Percentiles rank a stretch among this genome's conserved stretches.
These are phyloP conservation scores for Syzygium aqueum DNA, from an alignment of 345 rosid species.

Conservation along the genomic window DNA sequence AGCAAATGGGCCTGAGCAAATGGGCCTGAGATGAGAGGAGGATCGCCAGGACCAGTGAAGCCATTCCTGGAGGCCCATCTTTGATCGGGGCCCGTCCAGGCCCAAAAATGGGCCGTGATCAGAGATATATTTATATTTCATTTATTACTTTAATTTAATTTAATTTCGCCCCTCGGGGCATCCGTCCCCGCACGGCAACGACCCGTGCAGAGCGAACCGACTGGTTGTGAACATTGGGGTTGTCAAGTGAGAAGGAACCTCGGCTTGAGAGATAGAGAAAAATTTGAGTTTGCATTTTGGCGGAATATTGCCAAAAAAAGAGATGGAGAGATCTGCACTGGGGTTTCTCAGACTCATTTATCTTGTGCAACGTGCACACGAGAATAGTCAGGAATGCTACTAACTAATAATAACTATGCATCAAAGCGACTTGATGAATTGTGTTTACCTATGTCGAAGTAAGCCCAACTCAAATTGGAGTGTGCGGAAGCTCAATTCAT, in stretches of 20 bases:
- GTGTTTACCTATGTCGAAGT: neutral
- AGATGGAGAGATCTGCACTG: fast-evolving
- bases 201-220: fast-evolving
- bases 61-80: neutral
- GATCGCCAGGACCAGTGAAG: neutral
- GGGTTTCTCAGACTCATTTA: neutral
- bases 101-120: neutral
- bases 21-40: neutral
- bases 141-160: neutral
- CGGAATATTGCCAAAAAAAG: neutral
- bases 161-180: neutral
- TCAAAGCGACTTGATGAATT: neutral
- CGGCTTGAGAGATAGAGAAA: fast-evolving
- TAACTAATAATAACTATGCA: no score
- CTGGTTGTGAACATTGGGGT: neutral
- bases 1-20: neutral
- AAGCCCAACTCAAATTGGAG: fast-evolving
- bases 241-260: neutral
- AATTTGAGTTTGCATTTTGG: neutral
- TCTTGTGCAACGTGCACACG: neutral
- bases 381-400: no score
- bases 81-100: neutral
- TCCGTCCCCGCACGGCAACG: fast-evolving
- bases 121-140: neutral
- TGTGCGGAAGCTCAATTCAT: fast-evolving